Base-by-base conservation (phyloP, 2,329 filamentous ascomycete species). In the Hypoxylon sp. region DNA sequence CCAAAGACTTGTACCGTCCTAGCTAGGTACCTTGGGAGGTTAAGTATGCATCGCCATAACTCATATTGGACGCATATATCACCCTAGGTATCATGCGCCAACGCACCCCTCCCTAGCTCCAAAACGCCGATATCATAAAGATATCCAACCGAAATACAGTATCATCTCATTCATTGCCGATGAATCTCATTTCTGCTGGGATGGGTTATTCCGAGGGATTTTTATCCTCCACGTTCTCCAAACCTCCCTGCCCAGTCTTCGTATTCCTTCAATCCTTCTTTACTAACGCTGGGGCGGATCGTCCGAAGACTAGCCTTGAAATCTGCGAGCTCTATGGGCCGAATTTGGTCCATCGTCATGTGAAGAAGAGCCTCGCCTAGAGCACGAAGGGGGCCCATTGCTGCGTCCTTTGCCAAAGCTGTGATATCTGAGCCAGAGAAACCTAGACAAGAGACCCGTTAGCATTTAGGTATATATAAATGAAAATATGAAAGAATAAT, bases 401-500 rank as follows among this genome's bases (percentile, higher is more conserved):
- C 94, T 6, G 94, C 94, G 68, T 99, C 94, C 73, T 99, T 99
- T 5, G 94, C 94, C 6, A 99, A 78, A 1, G 94, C 92, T 15
- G 94, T 97, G 60, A 99, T 96, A 66, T 99, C 94, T 2, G 91
- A 96, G 32, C 94, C 94, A 6, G 91, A 97, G 73, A 96, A 99
- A n/a, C 91, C 92, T 97, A 46, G 8, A 26, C 30, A 21, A n/a
- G n/a, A n/a, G n/a, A n/a, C n/a, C n/a, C n/a, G n/a, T 59, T 47
- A 59, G 49, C 21, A 44, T 40, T 23, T 12, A 3, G 31, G 29
- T 13, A 12, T 27, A 16, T 32, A 21, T 6, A 30, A 42, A 63
- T 50, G 16, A 20, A 29, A 12, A n/a, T 41, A 27, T n/a, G n/a
- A n/a, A 3, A 16, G 12, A 12, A 17, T 17, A 32, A 11, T 36